Conservation (phyloP, 176 grass and related monocot genomes). For the Bromus sterilis region DNA sequence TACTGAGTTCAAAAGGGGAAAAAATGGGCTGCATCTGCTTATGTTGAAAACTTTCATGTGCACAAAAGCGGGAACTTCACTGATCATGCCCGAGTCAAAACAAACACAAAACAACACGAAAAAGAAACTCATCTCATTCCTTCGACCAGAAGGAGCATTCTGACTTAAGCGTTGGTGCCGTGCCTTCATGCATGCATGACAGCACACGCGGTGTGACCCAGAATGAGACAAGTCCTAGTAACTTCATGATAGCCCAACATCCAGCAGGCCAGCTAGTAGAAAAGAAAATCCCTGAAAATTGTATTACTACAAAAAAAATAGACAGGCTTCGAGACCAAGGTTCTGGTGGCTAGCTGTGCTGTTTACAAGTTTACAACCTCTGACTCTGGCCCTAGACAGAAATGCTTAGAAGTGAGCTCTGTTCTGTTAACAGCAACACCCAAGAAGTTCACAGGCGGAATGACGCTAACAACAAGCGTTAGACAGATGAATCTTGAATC, state of each 20-base stretch:
- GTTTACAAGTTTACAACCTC: background rate
- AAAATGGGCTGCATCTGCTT: no score
- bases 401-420: background rate
- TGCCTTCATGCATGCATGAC: no score
- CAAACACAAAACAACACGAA: no score
- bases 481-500: background rate
- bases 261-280: background rate
- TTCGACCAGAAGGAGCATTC: slow-evolving; percentile 9
- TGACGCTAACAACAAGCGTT: background rate
- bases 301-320: background rate
- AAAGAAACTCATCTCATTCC: no score
- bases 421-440: background rate
- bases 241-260: background rate
- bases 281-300: background rate
- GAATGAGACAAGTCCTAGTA: background rate
- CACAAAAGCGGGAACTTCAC: background rate
- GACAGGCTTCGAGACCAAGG: background rate
- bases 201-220: no score
- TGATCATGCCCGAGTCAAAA: background rate
- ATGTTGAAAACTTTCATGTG: background rate
- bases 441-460: background rate
- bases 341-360: background rate
- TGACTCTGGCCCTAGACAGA: background rate
- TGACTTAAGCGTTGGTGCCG: background rate
- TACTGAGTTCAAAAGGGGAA: no score